Percentiles rank a stretch among this genome's conserved stretches.
These are phyloP conservation scores for Tetracladium setigerum DNA, from an alignment of 495 filamentous ascomycete genomes.

Conservation along the genomic window DNA sequence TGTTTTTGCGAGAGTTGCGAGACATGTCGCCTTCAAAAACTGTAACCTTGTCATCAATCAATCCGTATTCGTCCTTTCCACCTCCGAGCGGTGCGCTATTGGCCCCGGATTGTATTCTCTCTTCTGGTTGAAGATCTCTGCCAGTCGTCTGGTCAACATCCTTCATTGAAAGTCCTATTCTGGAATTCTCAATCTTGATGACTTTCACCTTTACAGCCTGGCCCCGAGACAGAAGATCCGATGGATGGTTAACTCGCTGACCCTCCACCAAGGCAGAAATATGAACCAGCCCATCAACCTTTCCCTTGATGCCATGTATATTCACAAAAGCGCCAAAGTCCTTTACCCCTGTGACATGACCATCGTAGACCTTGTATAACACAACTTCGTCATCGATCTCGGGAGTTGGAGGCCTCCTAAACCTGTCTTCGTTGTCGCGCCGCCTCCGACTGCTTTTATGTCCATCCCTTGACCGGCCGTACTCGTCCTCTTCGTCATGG, in stretches of 20 bases:
- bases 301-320: slow-evolving; percentile 75
- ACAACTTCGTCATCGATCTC: slow-evolving; percentile 78
- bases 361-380: slow-evolving; percentile 84
- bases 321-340: slow-evolving; percentile 97
- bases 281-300: slow-evolving; percentile 90
- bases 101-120: slow-evolving; percentile 79
- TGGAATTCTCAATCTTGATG: slow-evolving; percentile 68
- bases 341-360: slow-evolving; percentile 82
- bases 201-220: slow-evolving; percentile 93
- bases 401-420: slow-evolving; percentile 62
- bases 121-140: slow-evolving; percentile 72
- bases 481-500: slow-evolving; percentile 57
- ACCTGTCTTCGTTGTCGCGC: slow-evolving; percentile 52
- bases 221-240: slow-evolving; percentile 71
- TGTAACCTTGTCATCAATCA: slow-evolving; percentile 19
- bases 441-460: slow-evolving; percentile 38
- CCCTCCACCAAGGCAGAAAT: slow-evolving; percentile 91
- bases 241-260: slow-evolving; percentile 82
- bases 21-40: slow-evolving; percentile 19
- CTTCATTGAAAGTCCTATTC: slow-evolving; percentile 91
- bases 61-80: slow-evolving; percentile 33
- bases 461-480: slow-evolving; percentile 40
- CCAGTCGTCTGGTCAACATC: slow-evolving; percentile 92
- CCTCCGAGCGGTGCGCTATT: slow-evolving; percentile 80
- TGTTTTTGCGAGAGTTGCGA: slow-evolving; percentile 39